A percentile compares a stretch with the other conserved stretches of the same genome.
phyloP scores from a whole-genome alignment of 148 eudicot genomes.

The Diospyros lotus region DNA sequence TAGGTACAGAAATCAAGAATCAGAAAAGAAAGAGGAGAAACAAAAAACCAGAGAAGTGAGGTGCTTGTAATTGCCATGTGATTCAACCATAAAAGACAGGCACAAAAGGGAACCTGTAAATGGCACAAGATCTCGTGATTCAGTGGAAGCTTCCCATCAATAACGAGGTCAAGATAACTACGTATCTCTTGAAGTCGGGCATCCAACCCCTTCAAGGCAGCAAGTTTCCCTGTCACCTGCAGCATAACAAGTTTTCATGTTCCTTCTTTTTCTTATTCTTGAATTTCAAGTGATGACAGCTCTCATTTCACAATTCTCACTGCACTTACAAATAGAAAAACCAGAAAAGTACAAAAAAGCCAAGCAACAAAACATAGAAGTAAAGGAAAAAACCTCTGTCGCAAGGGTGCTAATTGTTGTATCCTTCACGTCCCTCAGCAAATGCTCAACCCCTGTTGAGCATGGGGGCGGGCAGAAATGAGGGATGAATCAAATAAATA shows the following conservation, averaged over 20 bases:
- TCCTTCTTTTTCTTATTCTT: background rate
- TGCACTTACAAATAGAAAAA: too few species aligned
- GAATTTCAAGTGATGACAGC: too few species aligned
- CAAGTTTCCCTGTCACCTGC: slow-evolving; percentile 83
- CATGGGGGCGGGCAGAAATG: background rate
- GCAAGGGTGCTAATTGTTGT: slow-evolving; percentile 9
- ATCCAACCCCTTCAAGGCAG: slow-evolving; percentile 81
- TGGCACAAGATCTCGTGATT: slow-evolving; percentile 84
- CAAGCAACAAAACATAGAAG: too few species aligned
- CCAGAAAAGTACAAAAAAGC: too few species aligned
- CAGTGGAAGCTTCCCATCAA: slow-evolving; percentile 68
- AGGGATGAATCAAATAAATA: background rate
- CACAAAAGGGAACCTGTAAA: slow-evolving; percentile 41
- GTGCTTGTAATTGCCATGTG: background rate
- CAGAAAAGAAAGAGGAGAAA: too few species aligned
- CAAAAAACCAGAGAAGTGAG: too few species aligned
- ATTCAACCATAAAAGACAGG: background rate
- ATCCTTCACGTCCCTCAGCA: slow-evolving; percentile 97
- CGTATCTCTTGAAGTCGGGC: slow-evolving; percentile 66
- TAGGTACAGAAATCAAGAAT: background rate
- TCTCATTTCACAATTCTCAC: too few species aligned
- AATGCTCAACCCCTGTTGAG: slow-evolving; percentile 84
- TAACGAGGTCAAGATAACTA: slow-evolving; percentile 72
- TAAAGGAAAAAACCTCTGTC: too few species aligned
- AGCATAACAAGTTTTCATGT: too few species aligned